phyloP scores from a whole-genome alignment of 2,329 filamentous ascomycete genomes.

The Microdochium nivale region DNA sequence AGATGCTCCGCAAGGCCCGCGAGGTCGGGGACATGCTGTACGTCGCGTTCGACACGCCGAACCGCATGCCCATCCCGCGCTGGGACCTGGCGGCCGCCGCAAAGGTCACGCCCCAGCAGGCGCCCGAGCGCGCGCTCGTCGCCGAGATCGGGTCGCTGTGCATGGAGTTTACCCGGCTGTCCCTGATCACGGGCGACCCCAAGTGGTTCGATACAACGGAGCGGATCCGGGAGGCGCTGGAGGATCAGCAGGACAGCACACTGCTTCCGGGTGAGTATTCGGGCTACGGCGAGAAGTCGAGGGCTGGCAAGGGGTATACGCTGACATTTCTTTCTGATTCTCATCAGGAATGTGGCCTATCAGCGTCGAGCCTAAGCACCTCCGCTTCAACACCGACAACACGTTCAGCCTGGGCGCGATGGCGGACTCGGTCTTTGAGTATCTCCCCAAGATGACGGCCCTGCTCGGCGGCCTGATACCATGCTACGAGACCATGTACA shows the following conservation, averaged over 20 bases:
- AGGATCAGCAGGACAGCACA: slow-evolving; percentile 13
- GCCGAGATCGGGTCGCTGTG: slow-evolving; percentile 21
- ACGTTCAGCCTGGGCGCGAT: slow-evolving; percentile 25
- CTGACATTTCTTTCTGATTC: no score
- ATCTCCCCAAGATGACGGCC: slow-evolving; percentile 38
- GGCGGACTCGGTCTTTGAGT: slow-evolving; percentile 38
- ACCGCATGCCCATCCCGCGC: slow-evolving; percentile 19
- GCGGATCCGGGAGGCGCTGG: slow-evolving; percentile 15
- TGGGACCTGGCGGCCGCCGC: slow-evolving; percentile 15
- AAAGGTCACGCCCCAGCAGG: slow-evolving; percentile 11
- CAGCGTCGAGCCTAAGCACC: slow-evolving; percentile 48
- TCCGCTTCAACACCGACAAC: slow-evolving; percentile 24
- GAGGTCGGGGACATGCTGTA: slow-evolving; percentile 30
- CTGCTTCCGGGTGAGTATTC: slow-evolving; percentile 23
- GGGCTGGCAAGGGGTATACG: no score
- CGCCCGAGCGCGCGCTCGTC: slow-evolving; percentile 10
- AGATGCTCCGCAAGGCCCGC: slow-evolving; percentile 26
- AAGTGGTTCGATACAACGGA: slow-evolving; percentile 21
- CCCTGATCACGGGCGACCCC: slow-evolving; percentile 19
- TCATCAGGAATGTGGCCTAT: slow-evolving; percentile 63
- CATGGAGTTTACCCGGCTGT: slow-evolving; percentile 23
- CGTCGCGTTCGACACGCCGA: slow-evolving; percentile 21
- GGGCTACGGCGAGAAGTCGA: no score
- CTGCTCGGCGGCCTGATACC: slow-evolving; percentile 51
- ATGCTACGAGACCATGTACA: slow-evolving; percentile 54